Conservation (phyloP, 1,284 basidiomycete genomes). For the Malassezia pachydermatis region DNA sequence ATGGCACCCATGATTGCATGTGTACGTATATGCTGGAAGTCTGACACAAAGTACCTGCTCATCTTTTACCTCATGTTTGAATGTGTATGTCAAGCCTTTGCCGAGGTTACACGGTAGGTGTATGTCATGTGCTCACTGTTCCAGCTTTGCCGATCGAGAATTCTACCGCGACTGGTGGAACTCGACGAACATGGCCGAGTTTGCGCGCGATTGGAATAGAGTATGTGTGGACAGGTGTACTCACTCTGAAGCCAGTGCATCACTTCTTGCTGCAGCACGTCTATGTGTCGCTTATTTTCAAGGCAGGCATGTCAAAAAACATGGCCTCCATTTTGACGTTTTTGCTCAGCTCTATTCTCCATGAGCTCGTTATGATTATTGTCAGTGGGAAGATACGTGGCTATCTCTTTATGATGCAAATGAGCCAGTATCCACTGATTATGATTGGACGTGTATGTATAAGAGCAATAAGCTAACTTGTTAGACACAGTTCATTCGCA, state of each 20-base stretch:
- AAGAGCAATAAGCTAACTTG: not conserved
- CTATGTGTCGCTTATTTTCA: slow-evolving; percentile 69
- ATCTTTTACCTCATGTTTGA: slow-evolving; percentile 49
- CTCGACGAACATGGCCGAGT: slow-evolving; percentile 89
- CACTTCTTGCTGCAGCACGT: slow-evolving; percentile 88
- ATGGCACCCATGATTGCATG: slow-evolving; percentile 80
- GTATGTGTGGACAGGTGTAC: slow-evolving; percentile 9
- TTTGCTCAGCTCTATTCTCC: slow-evolving; percentile 55
- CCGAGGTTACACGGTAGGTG: slow-evolving; percentile 56
- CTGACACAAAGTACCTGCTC: slow-evolving; percentile 42
- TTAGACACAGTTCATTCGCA: slow-evolving; percentile 22
- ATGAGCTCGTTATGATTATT: slow-evolving; percentile 87
- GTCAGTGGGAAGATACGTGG: slow-evolving; percentile 46
- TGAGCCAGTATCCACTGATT: slow-evolving; percentile 86
- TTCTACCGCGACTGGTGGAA: slow-evolving; percentile 99
- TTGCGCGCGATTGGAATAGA: slow-evolving; percentile 50
- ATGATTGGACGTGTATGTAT: slow-evolving; percentile 60
- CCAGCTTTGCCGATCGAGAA: slow-evolving; percentile 73
- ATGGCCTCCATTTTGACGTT: slow-evolving; percentile 86
- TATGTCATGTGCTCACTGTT: not conserved
- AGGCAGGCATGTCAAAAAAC: slow-evolving; percentile 63
- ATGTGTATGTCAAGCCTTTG: slow-evolving; percentile 86
- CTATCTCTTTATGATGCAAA: slow-evolving; percentile 53
- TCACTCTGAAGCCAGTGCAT: slow-evolving; percentile 55
- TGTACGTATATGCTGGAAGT: not conserved